Percentiles rank a stretch among this genome's conserved stretches.
These are phyloP conservation scores for Excoecaria cochinchinensis DNA, from an alignment of 345 rosid species.

Conservation along the genomic window DNA sequence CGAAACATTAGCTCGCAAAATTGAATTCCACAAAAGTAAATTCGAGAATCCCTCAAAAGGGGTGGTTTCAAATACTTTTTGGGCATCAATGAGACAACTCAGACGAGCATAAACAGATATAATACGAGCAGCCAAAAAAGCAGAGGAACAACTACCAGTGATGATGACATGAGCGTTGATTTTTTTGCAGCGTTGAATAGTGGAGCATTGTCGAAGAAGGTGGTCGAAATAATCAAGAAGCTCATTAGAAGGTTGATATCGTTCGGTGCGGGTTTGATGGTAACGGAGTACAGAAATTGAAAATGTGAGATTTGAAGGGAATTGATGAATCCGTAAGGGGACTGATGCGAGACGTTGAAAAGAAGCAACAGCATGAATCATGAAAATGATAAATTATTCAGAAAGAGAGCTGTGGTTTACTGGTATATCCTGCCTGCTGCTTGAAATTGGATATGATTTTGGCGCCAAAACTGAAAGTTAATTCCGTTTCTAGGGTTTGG, in stretches of 20 bases:
- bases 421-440: background rate
- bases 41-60: slow-evolving; percentile 35
- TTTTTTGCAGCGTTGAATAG: slow-evolving; percentile 38
- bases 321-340: slow-evolving; percentile 11
- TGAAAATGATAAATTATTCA: background rate
- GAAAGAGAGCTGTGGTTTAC: background rate
- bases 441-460: background rate
- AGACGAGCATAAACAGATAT: slow-evolving; percentile 49
- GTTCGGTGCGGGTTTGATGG: slow-evolving; percentile 2
- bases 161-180: slow-evolving; percentile 41
- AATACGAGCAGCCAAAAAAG: slow-evolving; percentile 56
- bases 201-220: slow-evolving; percentile 40
- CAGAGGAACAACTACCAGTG: slow-evolving; percentile 34
- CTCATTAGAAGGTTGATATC: slow-evolving; percentile 20
- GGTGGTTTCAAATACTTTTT: slow-evolving; percentile 44
- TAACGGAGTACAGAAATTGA: slow-evolving; percentile 8
- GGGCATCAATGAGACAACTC: slow-evolving; percentile 42
- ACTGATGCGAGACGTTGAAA: background rate
- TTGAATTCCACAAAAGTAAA: slow-evolving; percentile 54
- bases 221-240: slow-evolving; percentile 34
- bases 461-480: background rate
- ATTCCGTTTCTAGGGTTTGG: background rate
- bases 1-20: slow-evolving; percentile 49
- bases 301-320: slow-evolving; percentile 18
- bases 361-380: slow-evolving; percentile 7